These are phyloP conservation scores for Rhododendron molle DNA, from an alignment of 148 eudicot species.

Conservation along the genomic window DNA sequence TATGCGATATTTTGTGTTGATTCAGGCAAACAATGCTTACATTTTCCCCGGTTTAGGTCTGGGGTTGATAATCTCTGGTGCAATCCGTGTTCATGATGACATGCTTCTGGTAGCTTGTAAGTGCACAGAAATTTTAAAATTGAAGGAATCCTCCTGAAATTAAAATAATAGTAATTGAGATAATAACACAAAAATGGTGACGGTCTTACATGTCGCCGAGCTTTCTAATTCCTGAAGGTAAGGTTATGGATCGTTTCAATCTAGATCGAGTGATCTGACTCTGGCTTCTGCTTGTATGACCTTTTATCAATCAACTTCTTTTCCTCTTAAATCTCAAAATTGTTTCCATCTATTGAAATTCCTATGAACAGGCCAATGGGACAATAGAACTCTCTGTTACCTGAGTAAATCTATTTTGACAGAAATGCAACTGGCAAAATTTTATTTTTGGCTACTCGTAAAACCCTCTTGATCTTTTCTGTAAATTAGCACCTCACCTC, in stretches of 20 bases:
- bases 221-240: neutral
- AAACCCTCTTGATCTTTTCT: neutral
- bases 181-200: neutral
- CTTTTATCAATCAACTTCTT: neutral
- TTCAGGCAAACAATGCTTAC: slow-evolving; percentile 94
- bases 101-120: slow-evolving; percentile 98
- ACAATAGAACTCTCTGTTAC: neutral
- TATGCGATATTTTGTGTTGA: neutral
- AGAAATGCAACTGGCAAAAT: neutral
- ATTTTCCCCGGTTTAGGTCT: slow-evolving; percentile 97
- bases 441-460: neutral
- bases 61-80: slow-evolving; percentile 92
- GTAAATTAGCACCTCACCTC: neutral
- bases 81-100: slow-evolving; percentile 97
- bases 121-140: slow-evolving; percentile 19
- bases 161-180: neutral
- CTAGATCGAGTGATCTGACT: neutral
- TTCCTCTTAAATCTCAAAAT: neutral
- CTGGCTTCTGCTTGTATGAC: neutral
- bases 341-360: neutral
- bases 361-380: neutral
- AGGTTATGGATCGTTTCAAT: neutral
- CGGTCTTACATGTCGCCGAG: neutral
- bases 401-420: neutral
- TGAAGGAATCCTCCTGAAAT: neutral